These are phyloP conservation scores for Phlebiopsis gigantea DNA, from an alignment of 768 basidiomycete genomes.

Conservation along the genomic window DNA sequence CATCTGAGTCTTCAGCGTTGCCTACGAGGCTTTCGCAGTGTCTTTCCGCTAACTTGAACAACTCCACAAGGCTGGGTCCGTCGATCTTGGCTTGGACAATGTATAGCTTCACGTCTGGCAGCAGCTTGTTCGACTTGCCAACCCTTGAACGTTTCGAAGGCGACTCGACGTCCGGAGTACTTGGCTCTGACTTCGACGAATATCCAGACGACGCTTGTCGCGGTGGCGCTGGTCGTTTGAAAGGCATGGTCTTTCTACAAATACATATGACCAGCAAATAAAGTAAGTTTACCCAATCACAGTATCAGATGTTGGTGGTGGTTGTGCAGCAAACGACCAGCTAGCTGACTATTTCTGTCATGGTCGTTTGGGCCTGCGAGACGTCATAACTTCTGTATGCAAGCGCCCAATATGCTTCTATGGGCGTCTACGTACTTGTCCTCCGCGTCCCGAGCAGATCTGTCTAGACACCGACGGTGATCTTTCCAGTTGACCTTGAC, in stretches of 20 bases:
- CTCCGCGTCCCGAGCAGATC: too few relatives aligned
- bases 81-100: conserved; percentile 27
- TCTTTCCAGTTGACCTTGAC: too few relatives aligned
- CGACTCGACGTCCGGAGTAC: not conserved
- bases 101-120: conserved; percentile 18
- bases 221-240: conserved; percentile 19
- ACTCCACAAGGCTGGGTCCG: conserved; percentile 20
- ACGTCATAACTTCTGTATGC: not conserved
- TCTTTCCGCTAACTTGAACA: conserved; percentile 25
- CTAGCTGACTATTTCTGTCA: too few relatives aligned
- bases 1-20: conserved; percentile 46
- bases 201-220: conserved; percentile 9
- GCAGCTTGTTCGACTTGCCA: conserved; percentile 7
- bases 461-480: too few relatives aligned
- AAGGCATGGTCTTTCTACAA: conserved; percentile 15
- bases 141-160: conserved; percentile 17
- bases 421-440: too few relatives aligned
- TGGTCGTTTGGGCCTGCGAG: too few relatives aligned
- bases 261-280: not conserved
- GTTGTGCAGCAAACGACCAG: too few relatives aligned
- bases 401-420: not conserved
- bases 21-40: conserved; percentile 30
- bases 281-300: too few relatives aligned
- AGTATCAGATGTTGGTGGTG: too few relatives aligned
- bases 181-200: conserved; percentile 7